A percentile compares a stretch with the other conserved stretches of the same genome.
Conservation (phyloP, 306 rosid genomes). For the Vigna reflexopilosa region DNA sequence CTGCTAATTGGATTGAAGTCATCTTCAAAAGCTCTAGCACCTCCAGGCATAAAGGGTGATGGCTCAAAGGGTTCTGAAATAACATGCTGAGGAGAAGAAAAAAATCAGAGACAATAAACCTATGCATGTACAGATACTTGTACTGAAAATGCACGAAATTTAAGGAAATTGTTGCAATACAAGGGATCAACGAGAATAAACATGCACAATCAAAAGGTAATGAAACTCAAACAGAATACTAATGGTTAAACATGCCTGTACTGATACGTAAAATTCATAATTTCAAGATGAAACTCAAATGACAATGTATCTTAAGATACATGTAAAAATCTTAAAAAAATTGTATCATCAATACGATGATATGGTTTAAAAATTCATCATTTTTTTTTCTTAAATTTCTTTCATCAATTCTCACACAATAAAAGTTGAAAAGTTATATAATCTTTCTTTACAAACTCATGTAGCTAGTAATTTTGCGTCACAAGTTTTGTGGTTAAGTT, state of each 20-base stretch:
- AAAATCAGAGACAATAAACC: constrained; percentile 42
- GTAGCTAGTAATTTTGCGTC: not conserved
- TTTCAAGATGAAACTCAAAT: not conserved
- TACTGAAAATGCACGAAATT: constrained; percentile 12
- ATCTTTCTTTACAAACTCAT: not conserved
- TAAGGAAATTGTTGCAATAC: constrained; percentile 11
- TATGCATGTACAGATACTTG: constrained; percentile 5
- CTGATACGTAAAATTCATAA: not conserved
- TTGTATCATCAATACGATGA: not conserved
- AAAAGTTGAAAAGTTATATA: not conserved
- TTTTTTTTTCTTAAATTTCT: not conserved
- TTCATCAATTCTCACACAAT: not conserved
- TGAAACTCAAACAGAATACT: too few relatives aligned
- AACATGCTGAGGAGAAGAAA: constrained; percentile 70
- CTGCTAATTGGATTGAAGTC: constrained; percentile 56
- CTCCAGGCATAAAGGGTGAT: constrained; percentile 89
- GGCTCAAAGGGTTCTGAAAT: constrained; percentile 91
- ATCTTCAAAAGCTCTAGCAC: constrained; percentile 67
- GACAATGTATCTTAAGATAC: too few relatives aligned
- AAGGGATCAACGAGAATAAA: constrained; percentile 23
- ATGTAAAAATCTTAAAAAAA: not conserved
- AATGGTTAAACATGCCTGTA: not conserved
- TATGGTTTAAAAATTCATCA: not conserved
- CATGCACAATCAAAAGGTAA: not conserved
- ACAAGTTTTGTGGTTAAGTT: not conserved